These are phyloP conservation scores for Penicillium parvum DNA, from an alignment of 495 filamentous ascomycete genomes.

Conservation along the genomic window DNA sequence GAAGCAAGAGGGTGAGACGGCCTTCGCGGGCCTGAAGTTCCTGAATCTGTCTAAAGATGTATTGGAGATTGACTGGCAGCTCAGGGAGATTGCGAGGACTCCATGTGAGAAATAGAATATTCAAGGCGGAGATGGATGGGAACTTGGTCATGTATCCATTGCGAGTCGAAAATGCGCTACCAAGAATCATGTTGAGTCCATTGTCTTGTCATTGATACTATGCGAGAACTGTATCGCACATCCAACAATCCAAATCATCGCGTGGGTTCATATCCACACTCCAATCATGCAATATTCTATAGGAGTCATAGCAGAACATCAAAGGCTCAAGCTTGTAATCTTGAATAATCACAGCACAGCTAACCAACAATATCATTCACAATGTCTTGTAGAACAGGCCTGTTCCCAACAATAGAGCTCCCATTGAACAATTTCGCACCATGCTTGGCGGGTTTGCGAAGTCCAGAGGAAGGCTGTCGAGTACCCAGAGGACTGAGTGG, in stretches of 20 bases:
- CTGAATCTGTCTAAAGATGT: too few species aligned
- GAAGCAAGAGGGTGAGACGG: too few species aligned
- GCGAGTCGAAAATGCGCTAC: too few species aligned
- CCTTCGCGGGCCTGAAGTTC: too few species aligned
- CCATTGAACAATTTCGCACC: constrained; percentile 36
- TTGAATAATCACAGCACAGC: neutral
- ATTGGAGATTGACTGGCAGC: too few species aligned
- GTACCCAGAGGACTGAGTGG: constrained; percentile 36
- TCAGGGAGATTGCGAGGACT: too few species aligned
- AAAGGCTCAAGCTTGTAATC: neutral
- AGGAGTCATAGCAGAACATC: constrained; percentile 3
- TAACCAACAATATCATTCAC: constrained; percentile 47
- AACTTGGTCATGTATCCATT: too few species aligned
- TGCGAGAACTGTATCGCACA: neutral
- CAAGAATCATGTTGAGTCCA: neutral
- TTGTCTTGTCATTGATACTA: neutral
- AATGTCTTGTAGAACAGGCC: constrained; percentile 51
- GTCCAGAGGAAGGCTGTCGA: constrained; percentile 15
- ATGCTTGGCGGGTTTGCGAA: constrained; percentile 36
- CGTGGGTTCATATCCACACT: neutral
- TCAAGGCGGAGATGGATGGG: too few species aligned
- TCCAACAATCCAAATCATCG: neutral
- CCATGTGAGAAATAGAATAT: too few species aligned
- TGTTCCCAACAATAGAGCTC: constrained; percentile 33
- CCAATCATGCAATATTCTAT: neutral